Evolutionary conservation across 495 filamentous ascomycete species (phyloP).

Genomic region (Jackrogersella multiformis): DNA sequence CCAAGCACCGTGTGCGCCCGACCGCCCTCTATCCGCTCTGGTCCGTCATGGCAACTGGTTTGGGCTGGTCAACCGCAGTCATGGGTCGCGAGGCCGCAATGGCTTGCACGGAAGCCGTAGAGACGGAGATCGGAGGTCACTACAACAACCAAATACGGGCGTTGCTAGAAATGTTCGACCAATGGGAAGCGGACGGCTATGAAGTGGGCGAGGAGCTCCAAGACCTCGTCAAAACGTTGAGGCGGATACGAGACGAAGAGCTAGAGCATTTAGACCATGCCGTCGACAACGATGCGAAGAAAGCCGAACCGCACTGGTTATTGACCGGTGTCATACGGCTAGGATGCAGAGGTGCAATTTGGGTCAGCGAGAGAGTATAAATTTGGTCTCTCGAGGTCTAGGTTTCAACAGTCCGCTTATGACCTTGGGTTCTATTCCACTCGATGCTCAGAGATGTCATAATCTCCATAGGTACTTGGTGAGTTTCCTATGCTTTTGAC

Average conservation of each 20-base stretch:
- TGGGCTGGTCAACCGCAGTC: conserved; percentile 90
- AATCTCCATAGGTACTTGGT: neutral
- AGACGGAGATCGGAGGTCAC: conserved; percentile 96
- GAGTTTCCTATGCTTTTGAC: neutral
- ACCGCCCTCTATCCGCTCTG: conserved; percentile 95
- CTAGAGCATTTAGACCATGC: conserved; percentile 96
- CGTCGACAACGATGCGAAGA: conserved; percentile 87
- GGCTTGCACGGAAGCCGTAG: conserved; percentile 98
- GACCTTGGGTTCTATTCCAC: neutral
- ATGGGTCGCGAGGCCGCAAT: conserved; percentile 95
- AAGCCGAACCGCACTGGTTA: conserved; percentile 86
- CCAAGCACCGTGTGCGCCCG: conserved; percentile 89
- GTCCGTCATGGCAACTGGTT: conserved; percentile 80
- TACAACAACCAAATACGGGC: conserved; percentile 91
- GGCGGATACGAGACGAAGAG: conserved; percentile 93
- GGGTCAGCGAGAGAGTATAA: conserved; percentile 86
- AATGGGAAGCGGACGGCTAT: conserved; percentile 71
- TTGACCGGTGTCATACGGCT: conserved; percentile 87
- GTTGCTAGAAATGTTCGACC: conserved; percentile 80
- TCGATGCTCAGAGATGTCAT: neutral
- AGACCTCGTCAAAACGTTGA: conserved; percentile 75
- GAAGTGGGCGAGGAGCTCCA: conserved; percentile 81
- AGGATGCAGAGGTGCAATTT: conserved; percentile 91
- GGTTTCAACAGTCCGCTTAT: neutral
- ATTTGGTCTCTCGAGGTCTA: neutral